Percentiles rank a stretch among this genome's conserved stretches.
Conservation (phyloP, 768 basidiomycete species). For the Termitomyces sp. region DNA sequence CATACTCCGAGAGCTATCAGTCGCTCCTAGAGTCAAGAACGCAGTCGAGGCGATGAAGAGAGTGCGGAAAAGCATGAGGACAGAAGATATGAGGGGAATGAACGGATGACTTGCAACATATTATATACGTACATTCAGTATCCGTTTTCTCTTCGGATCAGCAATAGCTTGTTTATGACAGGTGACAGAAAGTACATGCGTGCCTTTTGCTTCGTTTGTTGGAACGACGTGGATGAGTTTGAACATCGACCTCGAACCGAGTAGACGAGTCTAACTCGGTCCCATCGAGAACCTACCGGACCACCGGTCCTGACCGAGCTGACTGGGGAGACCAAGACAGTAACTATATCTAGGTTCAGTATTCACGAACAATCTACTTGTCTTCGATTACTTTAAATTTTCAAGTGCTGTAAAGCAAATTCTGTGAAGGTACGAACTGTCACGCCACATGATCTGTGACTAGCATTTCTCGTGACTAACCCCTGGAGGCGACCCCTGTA, state of each 20-base stretch:
- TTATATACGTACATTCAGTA: neutral
- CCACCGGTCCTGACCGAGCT: no score
- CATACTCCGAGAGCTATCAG: neutral
- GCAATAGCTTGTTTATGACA: neutral
- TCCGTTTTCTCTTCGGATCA: neutral
- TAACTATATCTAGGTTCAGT: no score
- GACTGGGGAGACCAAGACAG: no score
- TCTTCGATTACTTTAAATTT: no score
- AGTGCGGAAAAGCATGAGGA: neutral
- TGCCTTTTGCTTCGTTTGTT: neutral
- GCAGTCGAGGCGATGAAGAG: neutral
- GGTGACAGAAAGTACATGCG: neutral
- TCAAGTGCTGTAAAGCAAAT: no score
- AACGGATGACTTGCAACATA: neutral
- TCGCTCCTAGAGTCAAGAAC: conserved; percentile 1
- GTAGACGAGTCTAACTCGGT: no score
- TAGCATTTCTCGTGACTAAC: neutral
- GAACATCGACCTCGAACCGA: neutral
- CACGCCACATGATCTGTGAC: neutral
- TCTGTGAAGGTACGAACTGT: neutral
- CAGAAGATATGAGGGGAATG: no score
- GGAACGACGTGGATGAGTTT: no score
- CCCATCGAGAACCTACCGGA: no score
- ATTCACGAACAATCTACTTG: no score
- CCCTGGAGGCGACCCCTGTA: no score